phyloP scores from a whole-genome alignment of 139 green algal species.

The Coelastrella sp. region DNA sequence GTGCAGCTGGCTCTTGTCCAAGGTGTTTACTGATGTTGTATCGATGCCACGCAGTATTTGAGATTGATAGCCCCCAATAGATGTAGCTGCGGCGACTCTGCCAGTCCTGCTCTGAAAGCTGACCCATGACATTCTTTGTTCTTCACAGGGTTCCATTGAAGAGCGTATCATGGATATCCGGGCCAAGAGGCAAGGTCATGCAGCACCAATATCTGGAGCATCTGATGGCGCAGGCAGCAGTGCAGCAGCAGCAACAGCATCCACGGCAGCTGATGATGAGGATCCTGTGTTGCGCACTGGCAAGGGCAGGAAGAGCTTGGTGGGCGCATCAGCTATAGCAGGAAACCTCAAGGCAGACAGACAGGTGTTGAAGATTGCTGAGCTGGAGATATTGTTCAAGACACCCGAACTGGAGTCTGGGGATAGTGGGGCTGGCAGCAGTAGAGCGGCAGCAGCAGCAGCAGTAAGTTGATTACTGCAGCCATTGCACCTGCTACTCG shows the following conservation, averaged over 20 bases:
- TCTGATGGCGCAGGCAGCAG: not conserved
- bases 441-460: conserved; percentile 17
- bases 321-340: conserved; percentile 40
- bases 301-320: not conserved
- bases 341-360: conserved; percentile 59
- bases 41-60: too few species aligned
- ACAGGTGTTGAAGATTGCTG: conserved; percentile 65
- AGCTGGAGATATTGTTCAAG: conserved; percentile 74
- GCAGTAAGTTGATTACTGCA: not conserved
- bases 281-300: not conserved
- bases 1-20: too few species aligned
- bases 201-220: conserved; percentile 24
- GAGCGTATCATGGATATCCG: conserved; percentile 78
- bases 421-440: not conserved
- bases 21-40: too few species aligned
- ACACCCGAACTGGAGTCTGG: not conserved
- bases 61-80: too few species aligned
- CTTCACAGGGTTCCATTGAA: conserved; percentile 68
- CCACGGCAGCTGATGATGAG: too few species aligned
- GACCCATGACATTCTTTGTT: not conserved
- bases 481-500: not conserved
- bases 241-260: conserved; percentile 33
- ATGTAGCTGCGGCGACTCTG: too few species aligned
- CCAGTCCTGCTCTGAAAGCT: not conserved
- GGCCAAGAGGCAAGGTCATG: conserved; percentile 39